Evolutionary conservation across 495 filamentous ascomycete species (phyloP), one percentile per base, ranked within the genome.

Genomic region (Talaromyces trachyspermus): DNA sequence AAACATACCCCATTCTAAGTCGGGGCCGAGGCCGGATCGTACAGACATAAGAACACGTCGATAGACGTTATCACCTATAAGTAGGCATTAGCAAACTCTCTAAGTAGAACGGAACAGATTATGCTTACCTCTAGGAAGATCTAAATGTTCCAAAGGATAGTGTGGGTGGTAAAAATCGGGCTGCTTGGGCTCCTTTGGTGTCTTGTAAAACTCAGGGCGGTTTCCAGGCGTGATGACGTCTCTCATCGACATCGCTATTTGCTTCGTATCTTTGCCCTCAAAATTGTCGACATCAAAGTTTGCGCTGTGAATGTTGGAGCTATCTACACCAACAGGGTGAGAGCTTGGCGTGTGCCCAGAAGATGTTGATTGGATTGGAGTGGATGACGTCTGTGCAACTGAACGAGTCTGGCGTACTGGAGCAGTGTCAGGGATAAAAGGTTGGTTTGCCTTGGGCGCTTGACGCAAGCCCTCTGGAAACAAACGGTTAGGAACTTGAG

Each of bases 1-100:
- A 48, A 89, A 88, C 14, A 97, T 66, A 0, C 88, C 89, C 61
- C 89, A 97, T 20, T 87, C 82, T 50, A 95, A 83, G 57, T 99
- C 92, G 18, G 80, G 78, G 11, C 77, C 72, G 20, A 95, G 80
- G 0, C 82, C 80, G 22, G 87, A 94, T 44, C 85, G 86, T 36
- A 99, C 72, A 0, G 89, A 81, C 44, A 71, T 75, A 37, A 91
- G 79, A 43, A 86, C 89, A 8, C 89, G 82, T 44, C 89, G 83
- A 55, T 95, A 96, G 42, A 96, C 95, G 59, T 91, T 63, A 50
- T 68, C 62, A 46, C 64, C 70, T 73, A 48, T 49, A 3, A 49
- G 25, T 32, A 49, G 3, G 35, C 8, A 49, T 26, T 7, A n/a
- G n/a, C n/a, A n/a, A n/a, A 35, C 6, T 42, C 9, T 20, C 15